A percentile compares a stretch with the other conserved stretches of the same genome.
Evolutionary conservation across 1,139 yeast species (phyloP).

Genomic region (Sugiyamaella xylanicola): DNA sequence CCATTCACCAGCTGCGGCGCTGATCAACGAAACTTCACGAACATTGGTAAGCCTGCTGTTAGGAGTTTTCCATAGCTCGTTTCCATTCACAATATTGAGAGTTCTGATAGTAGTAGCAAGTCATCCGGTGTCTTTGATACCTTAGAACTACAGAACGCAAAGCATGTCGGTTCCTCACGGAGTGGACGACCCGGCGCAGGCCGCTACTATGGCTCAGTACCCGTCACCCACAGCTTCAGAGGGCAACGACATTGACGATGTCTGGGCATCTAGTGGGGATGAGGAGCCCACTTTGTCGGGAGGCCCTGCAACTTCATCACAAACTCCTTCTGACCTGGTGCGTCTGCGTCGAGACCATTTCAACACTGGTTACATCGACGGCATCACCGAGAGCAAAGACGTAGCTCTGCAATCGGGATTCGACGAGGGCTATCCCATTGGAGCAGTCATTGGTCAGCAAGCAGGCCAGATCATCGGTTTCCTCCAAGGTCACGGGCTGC

Average conservation of each 20-base stretch:
- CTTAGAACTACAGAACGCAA: not conserved
- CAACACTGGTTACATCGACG: constrained; percentile 85
- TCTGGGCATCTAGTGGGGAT: constrained; percentile 13
- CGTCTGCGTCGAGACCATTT: constrained; percentile 62
- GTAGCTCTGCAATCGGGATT: constrained; percentile 74
- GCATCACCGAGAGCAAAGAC: constrained; percentile 71
- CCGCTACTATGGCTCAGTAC: not conserved
- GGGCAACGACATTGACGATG: constrained; percentile 13
- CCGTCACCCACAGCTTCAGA: not conserved
- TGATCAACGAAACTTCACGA: not conserved
- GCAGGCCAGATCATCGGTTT: constrained; percentile 70
- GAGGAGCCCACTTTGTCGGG: not conserved
- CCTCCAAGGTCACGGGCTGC: constrained; percentile 39
- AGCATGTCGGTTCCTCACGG: constrained; percentile 11
- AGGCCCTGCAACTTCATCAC: no score
- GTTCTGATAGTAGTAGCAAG: no score
- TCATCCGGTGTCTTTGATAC: no score
- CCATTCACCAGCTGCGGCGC: not conserved
- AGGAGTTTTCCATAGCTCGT: no score
- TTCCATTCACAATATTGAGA: no score
- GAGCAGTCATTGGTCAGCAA: constrained; percentile 66
- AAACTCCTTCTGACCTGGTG: constrained; percentile 22
- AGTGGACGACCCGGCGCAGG: constrained; percentile 4
- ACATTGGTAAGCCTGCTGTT: no score
- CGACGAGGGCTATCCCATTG: constrained; percentile 74